These are phyloP conservation scores for Botrytis fabae DNA, from an alignment of 2,329 filamentous ascomycete genomes.

Conservation along the genomic window DNA sequence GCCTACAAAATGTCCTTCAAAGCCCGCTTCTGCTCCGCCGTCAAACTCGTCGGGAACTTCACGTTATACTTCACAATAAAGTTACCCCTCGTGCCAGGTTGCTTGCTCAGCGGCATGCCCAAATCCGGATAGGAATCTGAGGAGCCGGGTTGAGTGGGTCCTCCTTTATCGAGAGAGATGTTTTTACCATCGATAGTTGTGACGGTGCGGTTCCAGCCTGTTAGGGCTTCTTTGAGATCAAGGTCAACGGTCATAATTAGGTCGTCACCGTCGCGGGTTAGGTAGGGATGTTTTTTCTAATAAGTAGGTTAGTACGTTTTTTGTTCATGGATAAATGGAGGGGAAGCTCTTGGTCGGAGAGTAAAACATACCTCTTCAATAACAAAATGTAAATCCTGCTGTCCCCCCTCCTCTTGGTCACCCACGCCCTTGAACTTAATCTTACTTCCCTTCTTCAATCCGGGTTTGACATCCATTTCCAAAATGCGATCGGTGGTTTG, in stretches of 20 bases:
- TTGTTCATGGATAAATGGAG: not conserved
- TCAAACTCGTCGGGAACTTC: conserved; percentile 82
- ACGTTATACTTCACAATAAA: conserved; percentile 90
- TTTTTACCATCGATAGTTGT: conserved; percentile 91
- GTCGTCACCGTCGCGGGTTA: conserved; percentile 85
- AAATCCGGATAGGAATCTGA: conserved; percentile 77
- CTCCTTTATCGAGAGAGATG: conserved; percentile 73
- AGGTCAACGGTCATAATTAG: conserved; percentile 77
- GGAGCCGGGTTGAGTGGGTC: conserved; percentile 82
- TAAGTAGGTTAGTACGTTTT: conserved; percentile 5
- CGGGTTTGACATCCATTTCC: conserved; percentile 93
- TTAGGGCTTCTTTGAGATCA: conserved; percentile 88
- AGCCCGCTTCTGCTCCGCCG: conserved; percentile 73
- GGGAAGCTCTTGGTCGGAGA: not conserved
- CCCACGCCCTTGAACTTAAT: conserved; percentile 98
- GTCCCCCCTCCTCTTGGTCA: conserved; percentile 93
- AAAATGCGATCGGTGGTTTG: conserved; percentile 85
- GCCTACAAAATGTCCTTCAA: conserved; percentile 72
- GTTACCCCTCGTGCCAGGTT: conserved; percentile 78
- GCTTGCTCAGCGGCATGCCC: conserved; percentile 96
- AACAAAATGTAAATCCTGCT: conserved; percentile 93
- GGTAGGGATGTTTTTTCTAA: conserved; percentile 83
- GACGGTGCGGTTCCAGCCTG: conserved; percentile 90
- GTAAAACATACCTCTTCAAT: conserved; percentile 77
- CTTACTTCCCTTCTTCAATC: conserved; percentile 94